phyloP scores from a whole-genome alignment of 2,329 filamentous ascomycete species.

The Trichoderma atroviride region DNA sequence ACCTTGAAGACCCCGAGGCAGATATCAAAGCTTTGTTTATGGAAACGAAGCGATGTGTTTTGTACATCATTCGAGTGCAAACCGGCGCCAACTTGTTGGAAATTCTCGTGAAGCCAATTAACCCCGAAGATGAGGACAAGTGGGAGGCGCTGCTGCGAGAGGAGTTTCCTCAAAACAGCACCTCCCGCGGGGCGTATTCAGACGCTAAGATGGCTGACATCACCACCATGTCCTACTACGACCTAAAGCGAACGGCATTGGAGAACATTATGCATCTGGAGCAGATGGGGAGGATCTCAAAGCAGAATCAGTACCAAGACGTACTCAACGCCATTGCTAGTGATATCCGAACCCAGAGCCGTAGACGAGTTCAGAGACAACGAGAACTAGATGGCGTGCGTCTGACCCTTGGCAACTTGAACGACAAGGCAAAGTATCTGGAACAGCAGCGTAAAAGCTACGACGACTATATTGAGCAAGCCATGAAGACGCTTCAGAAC shows the following conservation, averaged over 20 bases:
- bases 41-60: slow-evolving; percentile 94
- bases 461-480: slow-evolving; percentile 98
- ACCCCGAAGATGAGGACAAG: slow-evolving; percentile 82
- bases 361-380: slow-evolving; percentile 85
- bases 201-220: slow-evolving; percentile 87
- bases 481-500: slow-evolving; percentile 94
- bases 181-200: slow-evolving; percentile 83
- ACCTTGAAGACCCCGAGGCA: slow-evolving; percentile 89
- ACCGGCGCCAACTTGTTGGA: slow-evolving; percentile 90
- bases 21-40: slow-evolving; percentile 92
- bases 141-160: slow-evolving; percentile 83
- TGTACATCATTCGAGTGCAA: slow-evolving; percentile 98
- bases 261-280: slow-evolving; percentile 94
- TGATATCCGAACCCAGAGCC: slow-evolving; percentile 96
- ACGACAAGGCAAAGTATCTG: slow-evolving; percentile 86
- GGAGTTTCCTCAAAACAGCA: slow-evolving; percentile 69
- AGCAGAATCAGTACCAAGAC: slow-evolving; percentile 92
- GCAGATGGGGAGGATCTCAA: slow-evolving; percentile 82
- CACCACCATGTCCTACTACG: slow-evolving; percentile 83
- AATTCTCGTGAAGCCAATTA: slow-evolving; percentile 89
- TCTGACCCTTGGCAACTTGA: slow-evolving; percentile 72
- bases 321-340: slow-evolving; percentile 96
- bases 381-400: slow-evolving; percentile 85
- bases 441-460: slow-evolving; percentile 96
- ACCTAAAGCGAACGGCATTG: slow-evolving; percentile 88